Evolutionary conservation across 2,329 filamentous ascomycete species (phyloP), one percentile per base, ranked within the genome.

Genomic region (Fusarium algeriense): DNA sequence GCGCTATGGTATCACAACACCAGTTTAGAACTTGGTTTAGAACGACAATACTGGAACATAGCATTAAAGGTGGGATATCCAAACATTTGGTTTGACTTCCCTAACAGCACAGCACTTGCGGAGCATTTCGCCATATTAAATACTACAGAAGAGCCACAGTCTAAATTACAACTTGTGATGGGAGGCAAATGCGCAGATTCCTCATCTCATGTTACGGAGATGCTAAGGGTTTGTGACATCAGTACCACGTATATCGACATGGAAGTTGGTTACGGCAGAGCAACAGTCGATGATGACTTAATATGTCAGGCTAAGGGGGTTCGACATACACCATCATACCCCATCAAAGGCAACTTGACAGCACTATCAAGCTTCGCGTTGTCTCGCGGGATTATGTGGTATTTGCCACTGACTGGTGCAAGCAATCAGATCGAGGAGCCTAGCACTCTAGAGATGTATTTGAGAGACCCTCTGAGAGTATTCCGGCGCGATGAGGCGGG

Each of bases 181-280:
- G 61, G 43, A n/a, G 55, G 55, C 14, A 0, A 1, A 35, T 67
- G 64, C 13, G 6, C 14, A 7, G 14, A 23, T 11, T 8, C 14
- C 12, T 3, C 10, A 17, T 6, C 34, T 13, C 4, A 9, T 6
- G 11, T 2, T 12, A 41, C n/a, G 7, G 8, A 37, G 13, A 54
- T 53, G 41, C 34, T 48, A 4, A 58, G 46, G 11, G 20, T 30
- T 41, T 64, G 61, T 17, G 37, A 50, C 0, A 19, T 60, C 4
- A 55, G 55, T 4, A 61, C 49, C 0, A 46, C 64, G 3, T 67
- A 67, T 3, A 20, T 67, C 7, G 64, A 67, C 4, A 54, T 67
- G 17, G 3, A 50, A 1, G 9, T 67, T 0, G 20, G 2, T 1
- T 67, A 49, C 1, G 41, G 7, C 3, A 55, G 55, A 50, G 2